Conservation (phyloP, 371 early-diverging fungal species). For the Conidiobolus coronatus region DNA sequence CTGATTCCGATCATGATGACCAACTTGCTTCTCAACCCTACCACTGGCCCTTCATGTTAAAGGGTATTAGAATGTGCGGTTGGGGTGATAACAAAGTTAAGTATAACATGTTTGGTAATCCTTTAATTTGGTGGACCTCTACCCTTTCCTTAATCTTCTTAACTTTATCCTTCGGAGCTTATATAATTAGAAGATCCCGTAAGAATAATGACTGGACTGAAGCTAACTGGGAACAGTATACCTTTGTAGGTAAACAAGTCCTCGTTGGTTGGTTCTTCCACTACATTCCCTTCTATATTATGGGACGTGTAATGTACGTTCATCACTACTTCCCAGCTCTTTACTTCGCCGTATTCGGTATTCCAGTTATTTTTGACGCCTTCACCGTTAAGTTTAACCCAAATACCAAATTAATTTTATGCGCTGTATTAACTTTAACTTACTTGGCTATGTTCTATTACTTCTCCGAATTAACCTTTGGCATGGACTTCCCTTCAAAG, state of each 20-base stretch:
- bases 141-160: slow-evolving; percentile 37
- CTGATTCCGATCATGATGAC: slow-evolving; percentile 92
- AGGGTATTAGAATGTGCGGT: slow-evolving; percentile 92
- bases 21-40: slow-evolving; percentile 64
- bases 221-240: slow-evolving; percentile 42
- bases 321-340: slow-evolving; percentile 98
- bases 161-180: slow-evolving; percentile 16
- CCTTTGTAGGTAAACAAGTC: slow-evolving; percentile 39
- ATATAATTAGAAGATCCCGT: slow-evolving; percentile 42
- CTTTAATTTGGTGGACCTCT: slow-evolving; percentile 85
- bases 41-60: slow-evolving; percentile 84
- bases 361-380: slow-evolving; percentile 50
- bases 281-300: slow-evolving; percentile 90
- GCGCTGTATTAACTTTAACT: neutral
- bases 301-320: slow-evolving; percentile 93
- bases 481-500: slow-evolving; percentile 2
- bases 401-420: slow-evolving; percentile 5
- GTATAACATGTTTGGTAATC: slow-evolving; percentile 92
- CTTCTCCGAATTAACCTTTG: slow-evolving; percentile 3
- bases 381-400: slow-evolving; percentile 12
- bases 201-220: slow-evolving; percentile 30
- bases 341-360: slow-evolving; percentile 75
- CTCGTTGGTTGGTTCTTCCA: slow-evolving; percentile 88
- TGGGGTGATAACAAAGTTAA: slow-evolving; percentile 85
- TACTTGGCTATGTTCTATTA: neutral